Evolutionary conservation across 176 grass and related monocot genomes (phyloP), one percentile per base, ranked within the genome.

Genomic region (Musa acuminata): DNA sequence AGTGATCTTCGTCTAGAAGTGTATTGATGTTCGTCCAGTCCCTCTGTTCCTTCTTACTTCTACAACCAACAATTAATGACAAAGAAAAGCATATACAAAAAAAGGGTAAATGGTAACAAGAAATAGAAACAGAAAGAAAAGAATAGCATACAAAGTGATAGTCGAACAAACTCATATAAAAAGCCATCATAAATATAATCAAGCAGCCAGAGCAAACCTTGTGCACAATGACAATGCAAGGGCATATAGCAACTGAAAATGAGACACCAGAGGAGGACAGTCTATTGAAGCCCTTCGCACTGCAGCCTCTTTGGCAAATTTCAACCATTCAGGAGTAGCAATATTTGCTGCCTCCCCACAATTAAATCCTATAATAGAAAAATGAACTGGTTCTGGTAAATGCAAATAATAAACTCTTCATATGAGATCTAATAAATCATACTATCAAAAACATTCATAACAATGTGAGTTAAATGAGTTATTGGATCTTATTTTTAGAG

Each of bases 301-400:
- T 70, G 95, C 91, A 63, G 95, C 95, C 73, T 91, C 95, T 91
- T 99, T 99, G 0, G 91, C 95, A 64, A 87, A 79, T 72, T 73
- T 94, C 86, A 95, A 78, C 95, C 95, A 99, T 84, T 81, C 83
- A 80, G 95, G 95, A 77, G 95, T 94, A 73, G 91, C 95, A 64
- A 99, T 85, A 91, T 99, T 99, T 70, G 89, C 89, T 82, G 90
- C 90, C 77, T 99, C 95, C 1, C 76, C 95, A 21, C 88, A 99
- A 84, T 91, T 99, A 73, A 94, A 99, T 80, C 95, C 95, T 99
- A 84, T 8, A 22, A 67, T 72, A 29, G 83, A 75, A 73, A 8
- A 81, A 73, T 68, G 9, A 70, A 70, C 13, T 19, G 26, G 1
- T 76, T 64, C 12, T 64, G 48, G 78, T 35, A 21, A 26, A 64